Percentiles rank a stretch among this genome's conserved stretches.
Evolutionary conservation across 106 monocot species (phyloP).

Genomic region (Posidonia australis): DNA sequence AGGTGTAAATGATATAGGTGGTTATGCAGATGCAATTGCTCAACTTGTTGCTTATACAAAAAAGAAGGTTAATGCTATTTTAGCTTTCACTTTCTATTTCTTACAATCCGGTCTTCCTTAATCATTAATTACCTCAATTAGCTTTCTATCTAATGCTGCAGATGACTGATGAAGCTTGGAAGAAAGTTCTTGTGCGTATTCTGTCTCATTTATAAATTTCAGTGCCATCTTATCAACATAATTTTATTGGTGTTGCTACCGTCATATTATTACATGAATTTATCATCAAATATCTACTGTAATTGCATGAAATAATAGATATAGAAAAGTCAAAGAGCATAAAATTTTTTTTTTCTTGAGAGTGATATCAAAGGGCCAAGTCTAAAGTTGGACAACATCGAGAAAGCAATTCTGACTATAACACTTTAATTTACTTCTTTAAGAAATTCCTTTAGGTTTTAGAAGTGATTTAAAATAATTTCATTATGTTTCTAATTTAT

Average conservation of each 20-base stretch:
- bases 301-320: constrained; percentile 75
- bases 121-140: neutral
- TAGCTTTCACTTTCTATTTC: neutral
- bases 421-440: constrained; percentile 6
- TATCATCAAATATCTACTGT: neutral
- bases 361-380: constrained; percentile 95
- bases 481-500: too few relatives aligned
- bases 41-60: constrained; percentile 64
- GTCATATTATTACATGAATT: neutral
- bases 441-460: neutral
- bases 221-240: neutral
- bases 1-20: constrained; percentile 75
- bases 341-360: constrained; percentile 75
- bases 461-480: neutral
- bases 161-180: constrained; percentile 75
- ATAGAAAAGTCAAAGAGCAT: constrained; percentile 46
- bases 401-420: constrained; percentile 79
- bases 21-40: constrained; percentile 67
- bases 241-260: too few relatives aligned
- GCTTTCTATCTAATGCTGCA: constrained; percentile 18
- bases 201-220: neutral
- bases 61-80: constrained; percentile 48
- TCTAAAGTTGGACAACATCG: constrained; percentile 82
- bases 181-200: constrained; percentile 65
- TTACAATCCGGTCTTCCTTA: neutral